Percentiles rank a stretch among this genome's conserved stretches.
These are phyloP conservation scores for Pythium sp. DNA, from an alignment of 352 stramenopile genomes.

Conservation along the genomic window DNA sequence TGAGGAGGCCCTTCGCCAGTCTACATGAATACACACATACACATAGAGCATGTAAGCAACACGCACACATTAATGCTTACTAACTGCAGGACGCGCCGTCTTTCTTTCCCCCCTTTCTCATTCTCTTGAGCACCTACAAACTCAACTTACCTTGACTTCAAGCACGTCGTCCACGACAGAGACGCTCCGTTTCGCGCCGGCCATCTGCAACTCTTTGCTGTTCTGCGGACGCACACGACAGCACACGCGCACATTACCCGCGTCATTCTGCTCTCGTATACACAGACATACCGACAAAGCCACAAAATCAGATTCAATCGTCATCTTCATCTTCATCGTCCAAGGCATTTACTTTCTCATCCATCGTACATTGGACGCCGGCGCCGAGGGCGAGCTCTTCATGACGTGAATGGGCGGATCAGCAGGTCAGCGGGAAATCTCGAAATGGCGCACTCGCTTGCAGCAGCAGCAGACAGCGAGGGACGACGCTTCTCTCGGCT, in stretches of 20 bases:
- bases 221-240: constrained; percentile 84
- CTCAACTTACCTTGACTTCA: constrained; percentile 55
- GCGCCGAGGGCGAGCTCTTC: constrained; percentile 3
- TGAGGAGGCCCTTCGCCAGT: constrained; percentile 54
- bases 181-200: constrained; percentile 51
- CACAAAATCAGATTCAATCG: background rate
- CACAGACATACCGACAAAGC: background rate
- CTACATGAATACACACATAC: constrained; percentile 12
- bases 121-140: background rate
- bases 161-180: constrained; percentile 46
- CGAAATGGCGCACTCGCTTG: background rate
- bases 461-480: background rate
- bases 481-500: background rate
- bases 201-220: constrained; percentile 71
- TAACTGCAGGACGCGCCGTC: background rate
- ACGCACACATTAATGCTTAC: background rate
- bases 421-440: background rate
- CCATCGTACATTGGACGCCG: background rate
- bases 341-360: background rate
- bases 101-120: background rate
- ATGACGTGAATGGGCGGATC: background rate
- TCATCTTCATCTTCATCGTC: background rate
- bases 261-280: constrained; percentile 12
- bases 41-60: background rate
- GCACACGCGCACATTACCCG: constrained; percentile 75